phyloP scores from a whole-genome alignment of 2,329 filamentous ascomycete genomes.

The Phialocephala sp. region DNA sequence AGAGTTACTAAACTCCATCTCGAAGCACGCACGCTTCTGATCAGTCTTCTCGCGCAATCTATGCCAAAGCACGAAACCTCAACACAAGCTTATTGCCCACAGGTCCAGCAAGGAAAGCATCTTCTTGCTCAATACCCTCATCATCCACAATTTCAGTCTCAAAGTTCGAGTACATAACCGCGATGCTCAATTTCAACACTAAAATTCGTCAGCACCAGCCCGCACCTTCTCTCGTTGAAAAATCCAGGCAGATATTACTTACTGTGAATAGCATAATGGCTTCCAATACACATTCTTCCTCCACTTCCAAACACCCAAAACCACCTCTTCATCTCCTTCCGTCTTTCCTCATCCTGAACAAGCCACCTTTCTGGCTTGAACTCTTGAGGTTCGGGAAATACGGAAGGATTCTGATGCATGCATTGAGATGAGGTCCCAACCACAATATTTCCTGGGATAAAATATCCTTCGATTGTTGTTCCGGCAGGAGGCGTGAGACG shows the following conservation, averaged over 20 bases:
- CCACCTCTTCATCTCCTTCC: conserved; percentile 46
- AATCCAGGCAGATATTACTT: neutral
- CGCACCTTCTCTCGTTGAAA: neutral
- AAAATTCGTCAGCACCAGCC: neutral
- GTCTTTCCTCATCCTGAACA: conserved; percentile 38
- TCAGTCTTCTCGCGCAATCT: neutral
- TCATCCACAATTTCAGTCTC: conserved; percentile 64
- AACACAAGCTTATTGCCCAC: conserved; percentile 61
- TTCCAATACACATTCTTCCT: conserved; percentile 68
- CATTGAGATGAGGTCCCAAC: conserved; percentile 56
- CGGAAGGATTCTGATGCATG: conserved; percentile 55
- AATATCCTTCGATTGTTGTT: conserved; percentile 37
- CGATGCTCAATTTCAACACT: conserved; percentile 71
- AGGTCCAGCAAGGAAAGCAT: conserved; percentile 66
- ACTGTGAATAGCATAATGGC: conserved; percentile 63
- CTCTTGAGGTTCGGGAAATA: conserved; percentile 52
- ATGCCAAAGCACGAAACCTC: conserved; percentile 47
- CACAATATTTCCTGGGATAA: conserved; percentile 54
- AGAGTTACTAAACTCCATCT: neutral
- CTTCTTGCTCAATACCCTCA: conserved; percentile 64
- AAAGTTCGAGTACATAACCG: conserved; percentile 72
- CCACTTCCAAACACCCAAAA: conserved; percentile 72
- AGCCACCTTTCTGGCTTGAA: conserved; percentile 61
- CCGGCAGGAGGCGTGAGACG: conserved; percentile 43
- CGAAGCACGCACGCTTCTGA: neutral